Conservation (phyloP, 176 grass and related monocot genomes). For the Poa annua region DNA sequence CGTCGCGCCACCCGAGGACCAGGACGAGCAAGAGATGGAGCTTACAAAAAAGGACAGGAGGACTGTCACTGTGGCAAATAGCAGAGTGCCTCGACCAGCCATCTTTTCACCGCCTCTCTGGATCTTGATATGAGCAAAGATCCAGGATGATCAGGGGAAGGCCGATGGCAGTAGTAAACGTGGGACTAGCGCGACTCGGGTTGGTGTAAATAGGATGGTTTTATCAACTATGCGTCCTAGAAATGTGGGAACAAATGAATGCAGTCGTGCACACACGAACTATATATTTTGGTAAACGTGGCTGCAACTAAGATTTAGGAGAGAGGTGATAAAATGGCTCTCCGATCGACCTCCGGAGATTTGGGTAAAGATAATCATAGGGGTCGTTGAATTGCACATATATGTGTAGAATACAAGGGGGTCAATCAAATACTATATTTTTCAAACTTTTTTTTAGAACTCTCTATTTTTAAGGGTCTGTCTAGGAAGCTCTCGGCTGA, state of each 20-base stretch:
- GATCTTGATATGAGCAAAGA: constrained; percentile 1
- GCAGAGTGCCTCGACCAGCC: constrained; percentile 6
- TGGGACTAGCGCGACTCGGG: not conserved
- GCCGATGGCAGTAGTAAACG: not conserved
- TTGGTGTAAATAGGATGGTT: constrained; percentile 31
- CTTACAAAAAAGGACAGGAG: constrained; percentile 30
- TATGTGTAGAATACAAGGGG: no score
- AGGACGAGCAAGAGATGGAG: constrained; percentile 43
- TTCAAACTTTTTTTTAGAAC: no score
- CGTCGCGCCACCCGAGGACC: constrained; percentile 63
- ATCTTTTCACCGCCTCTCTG: not conserved
- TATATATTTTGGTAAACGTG: constrained; percentile 38
- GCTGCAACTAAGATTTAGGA: not conserved
- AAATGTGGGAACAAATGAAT: constrained; percentile 48
- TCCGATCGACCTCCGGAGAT: not conserved
- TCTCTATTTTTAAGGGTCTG: no score
- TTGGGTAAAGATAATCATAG: not conserved
- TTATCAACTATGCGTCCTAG: not conserved
- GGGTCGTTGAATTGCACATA: no score
- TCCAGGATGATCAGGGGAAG: not conserved
- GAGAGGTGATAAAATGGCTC: constrained; percentile 3
- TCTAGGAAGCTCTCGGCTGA: no score
- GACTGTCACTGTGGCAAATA: not conserved
- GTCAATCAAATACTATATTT: no score
- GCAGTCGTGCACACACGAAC: constrained; percentile 16